Evolutionary conservation across 1,139 yeast species (phyloP).

Genomic region (Magnusiomyces magnusii): DNA sequence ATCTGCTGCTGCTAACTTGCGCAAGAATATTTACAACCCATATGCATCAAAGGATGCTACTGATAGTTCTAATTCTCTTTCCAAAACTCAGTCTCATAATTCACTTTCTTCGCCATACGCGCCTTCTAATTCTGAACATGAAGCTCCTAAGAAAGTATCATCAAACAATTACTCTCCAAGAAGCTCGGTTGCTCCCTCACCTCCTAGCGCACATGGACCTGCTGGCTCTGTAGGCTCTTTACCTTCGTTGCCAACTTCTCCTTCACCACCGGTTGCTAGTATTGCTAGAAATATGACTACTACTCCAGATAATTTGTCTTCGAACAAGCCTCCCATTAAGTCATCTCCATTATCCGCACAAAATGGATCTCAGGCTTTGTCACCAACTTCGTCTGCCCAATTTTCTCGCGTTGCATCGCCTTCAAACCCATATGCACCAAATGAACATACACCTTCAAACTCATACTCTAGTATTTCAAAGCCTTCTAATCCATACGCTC

Average conservation of each 20-base stretch:
- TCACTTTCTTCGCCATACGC: slow-evolving; percentile 1
- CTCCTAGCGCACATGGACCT: background rate
- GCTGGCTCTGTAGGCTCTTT: background rate
- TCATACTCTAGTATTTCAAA: background rate
- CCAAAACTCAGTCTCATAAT: background rate
- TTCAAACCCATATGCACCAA: background rate
- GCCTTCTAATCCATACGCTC: background rate
- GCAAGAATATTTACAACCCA: slow-evolving; percentile 11
- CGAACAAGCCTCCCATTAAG: background rate
- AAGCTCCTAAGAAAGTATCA: background rate
- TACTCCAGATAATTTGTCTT: background rate
- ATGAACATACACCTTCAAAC: background rate
- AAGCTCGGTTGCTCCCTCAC: background rate
- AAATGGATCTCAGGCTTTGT: background rate
- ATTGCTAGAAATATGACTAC: background rate
- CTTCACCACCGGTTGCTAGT: background rate
- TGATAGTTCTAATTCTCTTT: background rate
- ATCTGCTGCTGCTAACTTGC: slow-evolving; percentile 1
- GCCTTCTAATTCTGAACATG: background rate
- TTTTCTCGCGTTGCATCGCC: background rate
- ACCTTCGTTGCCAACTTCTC: background rate
- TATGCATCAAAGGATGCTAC: slow-evolving; percentile 16
- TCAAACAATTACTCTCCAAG: background rate
- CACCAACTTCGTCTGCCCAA: background rate
- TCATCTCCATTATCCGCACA: background rate